Evolutionary conservation across 305 asterid genomes (phyloP), one percentile per base, ranked within the genome.

Genomic region (Coffea humblotiana): DNA sequence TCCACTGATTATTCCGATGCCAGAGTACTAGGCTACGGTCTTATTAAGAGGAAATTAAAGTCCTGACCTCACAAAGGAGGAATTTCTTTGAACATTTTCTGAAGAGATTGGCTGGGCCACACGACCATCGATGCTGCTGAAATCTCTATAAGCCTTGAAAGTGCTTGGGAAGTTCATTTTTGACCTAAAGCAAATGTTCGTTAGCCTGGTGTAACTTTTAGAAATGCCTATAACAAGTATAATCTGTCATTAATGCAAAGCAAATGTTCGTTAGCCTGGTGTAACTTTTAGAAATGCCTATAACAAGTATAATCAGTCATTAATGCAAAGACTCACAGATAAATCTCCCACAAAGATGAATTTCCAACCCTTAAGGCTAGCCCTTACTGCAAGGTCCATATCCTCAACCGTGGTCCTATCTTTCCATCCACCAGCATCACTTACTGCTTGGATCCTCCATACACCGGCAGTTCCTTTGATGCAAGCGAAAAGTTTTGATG

Each of bases 381-480:
- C 97, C 82, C 98, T 86, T 73, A 94, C 97, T 9, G 97, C 98
- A 78, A 94, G 93, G 83, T 94, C 98, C 98, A 94, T 94, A 84
- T 91, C 98, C 82, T 94, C 98, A 15, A 94, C 97, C 27, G 97
- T 94, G 49, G 98, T 94, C 84, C 97, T 87, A 75, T 94, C 97
- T 85, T 93, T 93, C 97, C 96, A 94, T 61, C 97, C 97, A n/a
- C 98, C 97, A 49, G 98, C 96, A 82, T 94, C 97, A 80, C 88
- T 81, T 48, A 94, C 71, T 61, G 97, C 97, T 77, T 76, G 80
- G 74, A 94, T 85, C 82, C 97, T 81, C 97, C 98, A 93, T 67
- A 92, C 94, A 19, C 97, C 97, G 70, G 97, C 98, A 72, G 97
- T 94, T 70, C 98, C 97, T 92, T 71, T 68, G 85, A 79, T 87